phyloP scores from a whole-genome alignment of 140 eudicot genomes.

The Ambrosia hybrid region DNA sequence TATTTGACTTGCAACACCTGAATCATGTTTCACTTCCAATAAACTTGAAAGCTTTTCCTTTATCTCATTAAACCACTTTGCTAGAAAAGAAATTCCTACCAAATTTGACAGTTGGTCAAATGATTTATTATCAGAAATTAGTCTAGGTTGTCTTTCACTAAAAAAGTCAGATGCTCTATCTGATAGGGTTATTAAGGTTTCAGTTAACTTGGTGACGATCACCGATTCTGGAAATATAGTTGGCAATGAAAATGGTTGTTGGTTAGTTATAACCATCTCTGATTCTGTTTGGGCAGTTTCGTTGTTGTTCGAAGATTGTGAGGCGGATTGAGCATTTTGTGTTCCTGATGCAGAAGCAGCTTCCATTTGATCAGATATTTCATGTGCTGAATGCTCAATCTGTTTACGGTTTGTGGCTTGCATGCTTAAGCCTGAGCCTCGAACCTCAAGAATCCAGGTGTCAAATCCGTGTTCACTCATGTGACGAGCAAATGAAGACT shows the following conservation, averaged over 20 bases:
- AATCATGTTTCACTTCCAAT: conserved; percentile 61
- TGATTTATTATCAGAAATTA: conserved; percentile 56
- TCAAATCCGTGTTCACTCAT: conserved; percentile 96
- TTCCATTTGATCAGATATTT: conserved; percentile 61
- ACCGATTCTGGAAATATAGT: conserved; percentile 67
- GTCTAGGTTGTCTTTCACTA: conserved; percentile 61
- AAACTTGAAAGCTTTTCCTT: conserved; percentile 50
- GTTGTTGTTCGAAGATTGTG: conserved; percentile 32
- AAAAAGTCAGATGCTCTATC: conserved; percentile 71
- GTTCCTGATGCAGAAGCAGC: conserved; percentile 49
- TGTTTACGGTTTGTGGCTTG: conserved; percentile 45
- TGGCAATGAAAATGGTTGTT: conserved; percentile 44
- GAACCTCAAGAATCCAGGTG: conserved; percentile 95
- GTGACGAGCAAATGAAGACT: conserved; percentile 95
- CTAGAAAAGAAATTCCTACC: conserved; percentile 50
- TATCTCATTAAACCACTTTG: conserved; percentile 57
- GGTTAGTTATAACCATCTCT: conserved; percentile 28
- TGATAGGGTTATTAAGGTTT: conserved; percentile 53
- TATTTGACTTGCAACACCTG: conserved; percentile 60
- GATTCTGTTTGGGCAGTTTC: conserved; percentile 25
- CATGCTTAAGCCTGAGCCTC: conserved; percentile 92
- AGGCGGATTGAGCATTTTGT: conserved; percentile 28
- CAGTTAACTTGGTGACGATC: conserved; percentile 59
- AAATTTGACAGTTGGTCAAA: conserved; percentile 68
- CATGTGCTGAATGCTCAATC: conserved; percentile 68